Conservation (phyloP, 257 asterid species). For the Capsicum pubescens region DNA sequence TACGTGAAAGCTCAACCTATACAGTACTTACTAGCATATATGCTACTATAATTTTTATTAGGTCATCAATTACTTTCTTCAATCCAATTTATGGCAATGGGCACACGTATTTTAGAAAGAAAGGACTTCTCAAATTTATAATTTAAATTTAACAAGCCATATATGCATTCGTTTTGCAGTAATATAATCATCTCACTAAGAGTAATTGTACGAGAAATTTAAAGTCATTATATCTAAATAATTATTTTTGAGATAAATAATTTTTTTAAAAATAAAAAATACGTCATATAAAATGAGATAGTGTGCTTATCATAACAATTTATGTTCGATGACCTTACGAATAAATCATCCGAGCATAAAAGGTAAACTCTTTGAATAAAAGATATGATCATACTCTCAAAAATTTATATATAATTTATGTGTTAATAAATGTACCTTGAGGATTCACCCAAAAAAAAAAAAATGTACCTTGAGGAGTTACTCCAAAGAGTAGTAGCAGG, state of each 20-base stretch:
- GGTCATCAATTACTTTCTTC: too few species aligned
- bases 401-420: neutral
- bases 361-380: neutral
- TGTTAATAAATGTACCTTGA: slow-evolving; percentile 19
- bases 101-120: too few species aligned
- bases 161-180: too few species aligned
- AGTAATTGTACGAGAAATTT: neutral
- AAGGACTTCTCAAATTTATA: neutral
- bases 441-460: neutral
- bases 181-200: neutral
- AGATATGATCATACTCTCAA: neutral
- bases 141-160: too few species aligned
- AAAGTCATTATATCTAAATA: neutral
- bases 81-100: too few species aligned
- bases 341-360: neutral
- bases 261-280: too few species aligned
- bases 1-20: too few species aligned
- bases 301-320: neutral
- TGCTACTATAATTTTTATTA: too few species aligned
- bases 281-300: neutral
- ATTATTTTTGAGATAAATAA: neutral
- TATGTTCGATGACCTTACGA: neutral
- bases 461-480: slow-evolving; percentile 27
- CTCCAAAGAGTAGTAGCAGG: slow-evolving; percentile 24
- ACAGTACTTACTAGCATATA: too few species aligned